Percentiles rank a stretch among this genome's conserved stretches.
Conservation (phyloP, 2,329 filamentous ascomycete species). For the Neocucurbitaria cava region DNA sequence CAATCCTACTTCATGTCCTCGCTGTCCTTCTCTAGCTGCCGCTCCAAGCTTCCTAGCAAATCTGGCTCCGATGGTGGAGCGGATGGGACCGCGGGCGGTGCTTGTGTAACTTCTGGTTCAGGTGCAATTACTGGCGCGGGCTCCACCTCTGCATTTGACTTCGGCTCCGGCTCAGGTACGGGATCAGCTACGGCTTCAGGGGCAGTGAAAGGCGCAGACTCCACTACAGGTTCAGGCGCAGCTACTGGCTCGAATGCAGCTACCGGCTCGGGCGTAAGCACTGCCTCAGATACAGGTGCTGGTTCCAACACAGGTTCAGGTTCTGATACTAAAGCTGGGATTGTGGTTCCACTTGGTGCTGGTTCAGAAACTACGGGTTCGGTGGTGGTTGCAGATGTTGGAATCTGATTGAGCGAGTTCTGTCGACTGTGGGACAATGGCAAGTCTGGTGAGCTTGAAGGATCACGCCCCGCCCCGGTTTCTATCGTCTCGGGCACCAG, state of each 20-base stretch:
- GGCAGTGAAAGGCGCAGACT: slow-evolving; percentile 7
- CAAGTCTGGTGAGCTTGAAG: slow-evolving; percentile 52
- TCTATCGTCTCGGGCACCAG: slow-evolving; percentile 7
- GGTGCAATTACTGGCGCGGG: neutral
- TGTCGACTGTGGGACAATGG: slow-evolving; percentile 53
- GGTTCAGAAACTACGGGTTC: slow-evolving; percentile 6
- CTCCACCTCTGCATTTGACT: too few species aligned
- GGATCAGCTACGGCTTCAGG: slow-evolving; percentile 2
- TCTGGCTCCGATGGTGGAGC: slow-evolving; percentile 49
- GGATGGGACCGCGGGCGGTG: slow-evolving; percentile 15
- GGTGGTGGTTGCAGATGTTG: slow-evolving; percentile 22
- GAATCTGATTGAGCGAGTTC: slow-evolving; percentile 41
- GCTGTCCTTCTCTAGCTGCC: slow-evolving; percentile 49
- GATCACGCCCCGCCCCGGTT: slow-evolving; percentile 29
- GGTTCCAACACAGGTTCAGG: slow-evolving; percentile 3
- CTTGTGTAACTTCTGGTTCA: slow-evolving; percentile 1
- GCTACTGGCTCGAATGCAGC: slow-evolving; percentile 6
- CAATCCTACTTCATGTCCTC: slow-evolving; percentile 11
- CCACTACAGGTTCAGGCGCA: slow-evolving; percentile 2
- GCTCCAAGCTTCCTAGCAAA: slow-evolving; percentile 57
- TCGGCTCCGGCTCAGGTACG: slow-evolving; percentile 3
- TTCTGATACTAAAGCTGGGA: neutral
- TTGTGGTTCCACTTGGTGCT: neutral
- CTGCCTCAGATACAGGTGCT: slow-evolving; percentile 2
- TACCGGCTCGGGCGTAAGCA: slow-evolving; percentile 1